A percentile compares a stretch with the other conserved stretches of the same genome.
Conservation (phyloP, 345 rosid species). For the Triadica sebifera region DNA sequence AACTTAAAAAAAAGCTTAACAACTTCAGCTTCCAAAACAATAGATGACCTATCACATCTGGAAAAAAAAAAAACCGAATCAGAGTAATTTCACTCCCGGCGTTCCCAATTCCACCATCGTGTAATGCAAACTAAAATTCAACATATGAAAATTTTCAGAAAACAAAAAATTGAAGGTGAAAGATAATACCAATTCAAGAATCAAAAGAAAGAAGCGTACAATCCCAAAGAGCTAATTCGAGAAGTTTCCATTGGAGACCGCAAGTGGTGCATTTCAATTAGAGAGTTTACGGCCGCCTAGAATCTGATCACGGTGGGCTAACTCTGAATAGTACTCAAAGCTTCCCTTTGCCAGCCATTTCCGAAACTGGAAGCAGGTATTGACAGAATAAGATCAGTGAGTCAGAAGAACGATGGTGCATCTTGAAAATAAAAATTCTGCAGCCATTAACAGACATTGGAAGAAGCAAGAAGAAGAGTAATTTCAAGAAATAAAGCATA, state of each 20-base stretch:
- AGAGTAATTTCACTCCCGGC: constrained; percentile 78
- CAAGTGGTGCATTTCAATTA: constrained; percentile 37
- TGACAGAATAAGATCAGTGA: constrained; percentile 41
- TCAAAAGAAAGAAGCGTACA: constrained; percentile 37
- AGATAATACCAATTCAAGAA: not conserved
- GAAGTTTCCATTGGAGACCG: constrained; percentile 69
- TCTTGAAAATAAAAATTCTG: constrained; percentile 71
- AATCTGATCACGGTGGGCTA: constrained; percentile 60
- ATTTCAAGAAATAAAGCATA: constrained; percentile 36
- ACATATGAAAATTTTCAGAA: not conserved
- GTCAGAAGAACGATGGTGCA: constrained; percentile 80
- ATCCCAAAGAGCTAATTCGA: constrained; percentile 74
- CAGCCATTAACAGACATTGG: constrained; percentile 33
- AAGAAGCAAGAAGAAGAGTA: not conserved
- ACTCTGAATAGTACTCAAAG: constrained; percentile 62
- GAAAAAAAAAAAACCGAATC: too few relatives aligned
- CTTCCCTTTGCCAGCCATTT: constrained; percentile 59
- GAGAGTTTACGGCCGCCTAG: constrained; percentile 56
- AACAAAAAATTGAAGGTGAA: not conserved
- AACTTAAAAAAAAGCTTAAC: too few relatives aligned
- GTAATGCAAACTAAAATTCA: constrained; percentile 64
- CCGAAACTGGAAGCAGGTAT: constrained; percentile 26
- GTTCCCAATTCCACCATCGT: constrained; percentile 80
- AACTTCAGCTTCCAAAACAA: too few relatives aligned
- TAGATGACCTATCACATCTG: too few relatives aligned